A percentile compares a stretch with the other conserved stretches of the same genome.
These are phyloP conservation scores for Pseudopyrenochaeta lycopersici DNA, from an alignment of 2,329 filamentous ascomycete genomes.

Conservation along the genomic window DNA sequence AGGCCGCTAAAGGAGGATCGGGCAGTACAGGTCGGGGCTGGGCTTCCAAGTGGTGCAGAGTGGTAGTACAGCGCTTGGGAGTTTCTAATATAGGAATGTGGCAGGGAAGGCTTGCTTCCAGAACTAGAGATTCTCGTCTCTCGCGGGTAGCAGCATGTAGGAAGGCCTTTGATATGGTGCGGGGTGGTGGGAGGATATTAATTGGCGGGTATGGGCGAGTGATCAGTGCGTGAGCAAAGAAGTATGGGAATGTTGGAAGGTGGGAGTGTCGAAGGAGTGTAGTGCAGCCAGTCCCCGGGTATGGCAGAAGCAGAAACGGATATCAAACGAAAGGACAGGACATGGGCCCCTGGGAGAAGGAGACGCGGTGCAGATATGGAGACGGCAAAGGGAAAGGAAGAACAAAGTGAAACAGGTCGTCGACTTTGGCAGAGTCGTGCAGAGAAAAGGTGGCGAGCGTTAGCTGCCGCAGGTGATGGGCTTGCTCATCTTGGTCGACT, in stretches of 20 bases:
- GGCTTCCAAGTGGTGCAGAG: conserved; percentile 14
- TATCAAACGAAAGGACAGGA: conserved; percentile 50
- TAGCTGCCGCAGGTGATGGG: conserved; percentile 34
- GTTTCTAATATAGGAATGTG: conserved; percentile 9
- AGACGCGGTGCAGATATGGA: conserved; percentile 34
- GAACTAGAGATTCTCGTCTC: conserved; percentile 7
- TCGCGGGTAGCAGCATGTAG: conserved; percentile 7
- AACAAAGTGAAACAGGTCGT: conserved; percentile 41
- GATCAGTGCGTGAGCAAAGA: conserved; percentile 23
- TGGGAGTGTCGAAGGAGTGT: conserved; percentile 38
- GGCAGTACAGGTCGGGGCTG: conserved; percentile 10
- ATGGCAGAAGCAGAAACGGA: conserved; percentile 35
- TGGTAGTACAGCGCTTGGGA: conserved; percentile 11
- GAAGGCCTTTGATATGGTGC: neutral
- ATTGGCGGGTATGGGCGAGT: conserved; percentile 15
- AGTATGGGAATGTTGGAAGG: conserved; percentile 14
- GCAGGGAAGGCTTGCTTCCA: conserved; percentile 17
- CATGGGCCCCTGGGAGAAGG: conserved; percentile 33
- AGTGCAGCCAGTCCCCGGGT: conserved; percentile 28
- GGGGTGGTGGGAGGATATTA: neutral
- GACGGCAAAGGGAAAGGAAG: conserved; percentile 27
- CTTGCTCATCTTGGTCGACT: conserved; percentile 30
- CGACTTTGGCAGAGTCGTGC: conserved; percentile 36
- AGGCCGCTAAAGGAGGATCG: conserved; percentile 1
- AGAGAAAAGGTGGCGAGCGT: conserved; percentile 35